phyloP scores from a whole-genome alignment of 2,329 filamentous ascomycete species.

The Beauveria sp. region DNA sequence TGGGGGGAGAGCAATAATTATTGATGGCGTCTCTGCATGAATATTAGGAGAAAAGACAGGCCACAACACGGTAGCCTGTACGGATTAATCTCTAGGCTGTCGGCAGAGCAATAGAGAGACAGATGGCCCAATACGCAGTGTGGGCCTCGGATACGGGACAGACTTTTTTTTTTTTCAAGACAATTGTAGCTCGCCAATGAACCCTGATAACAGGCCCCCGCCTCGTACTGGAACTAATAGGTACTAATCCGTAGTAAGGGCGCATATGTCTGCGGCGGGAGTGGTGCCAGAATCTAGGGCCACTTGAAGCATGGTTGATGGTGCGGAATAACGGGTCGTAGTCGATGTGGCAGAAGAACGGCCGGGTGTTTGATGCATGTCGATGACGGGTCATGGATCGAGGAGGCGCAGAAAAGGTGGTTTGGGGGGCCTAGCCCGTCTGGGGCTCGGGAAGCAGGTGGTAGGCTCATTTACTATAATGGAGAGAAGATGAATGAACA shows the following conservation, averaged over 20 bases:
- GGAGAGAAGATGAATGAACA: too few species aligned
- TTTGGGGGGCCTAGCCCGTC: too few species aligned
- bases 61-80: neutral
- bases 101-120: neutral
- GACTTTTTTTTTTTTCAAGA: neutral
- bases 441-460: too few species aligned
- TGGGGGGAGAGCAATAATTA: neutral
- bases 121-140: neutral
- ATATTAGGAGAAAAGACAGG: neutral
- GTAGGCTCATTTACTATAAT: too few species aligned
- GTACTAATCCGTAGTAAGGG: too few species aligned
- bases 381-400: constrained; percentile 2
- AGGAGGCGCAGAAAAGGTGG: neutral
- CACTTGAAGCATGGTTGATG: neutral
- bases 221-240: neutral
- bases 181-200: neutral
- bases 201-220: neutral
- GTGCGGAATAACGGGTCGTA: neutral
- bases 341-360: neutral
- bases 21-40: neutral
- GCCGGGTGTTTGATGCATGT: neutral
- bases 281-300: neutral
- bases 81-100: neutral
- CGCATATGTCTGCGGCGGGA: too few species aligned
- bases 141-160: constrained; percentile 8